A percentile compares a stretch with the other conserved stretches of the same genome.
These are phyloP conservation scores for Pythium aphanidermatum DNA, from an alignment of 352 stramenopile species.

Conservation along the genomic window DNA sequence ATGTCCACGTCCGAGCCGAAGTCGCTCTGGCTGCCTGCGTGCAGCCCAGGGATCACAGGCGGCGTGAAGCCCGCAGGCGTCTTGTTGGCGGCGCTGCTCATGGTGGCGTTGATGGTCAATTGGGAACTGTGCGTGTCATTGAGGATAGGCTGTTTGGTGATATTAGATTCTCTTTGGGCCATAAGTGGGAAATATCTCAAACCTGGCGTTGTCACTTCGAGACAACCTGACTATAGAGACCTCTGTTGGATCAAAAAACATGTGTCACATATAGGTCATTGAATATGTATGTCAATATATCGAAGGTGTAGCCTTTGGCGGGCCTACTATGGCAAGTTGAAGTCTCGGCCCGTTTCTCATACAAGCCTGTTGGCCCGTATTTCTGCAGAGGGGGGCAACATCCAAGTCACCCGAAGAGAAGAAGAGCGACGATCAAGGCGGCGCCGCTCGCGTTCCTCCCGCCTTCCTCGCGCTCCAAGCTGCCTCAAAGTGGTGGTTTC, in stretches of 20 bases:
- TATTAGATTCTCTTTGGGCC: too few species aligned
- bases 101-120: not conserved
- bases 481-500: too few species aligned
- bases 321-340: conserved; percentile 15
- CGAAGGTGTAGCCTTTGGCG: not conserved
- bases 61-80: conserved; percentile 8
- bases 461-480: not conserved
- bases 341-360: conserved; percentile 12
- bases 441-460: not conserved
- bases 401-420: not conserved
- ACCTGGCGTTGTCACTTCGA: too few species aligned
- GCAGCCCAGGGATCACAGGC: conserved; percentile 46
- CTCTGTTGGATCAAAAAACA: too few species aligned
- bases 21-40: conserved; percentile 78
- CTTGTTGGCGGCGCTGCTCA: not conserved
- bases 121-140: too few species aligned
- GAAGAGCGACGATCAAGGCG: not conserved
- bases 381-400: conserved; percentile 7
- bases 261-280: too few species aligned
- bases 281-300: conserved; percentile 6
- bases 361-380: conserved; percentile 11
- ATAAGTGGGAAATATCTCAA: too few species aligned
- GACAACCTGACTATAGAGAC: too few species aligned
- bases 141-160: too few species aligned
- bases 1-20: conserved; percentile 74